phyloP scores from a whole-genome alignment of 73 alveolate species.

The Symbiodinium pilosum region DNA sequence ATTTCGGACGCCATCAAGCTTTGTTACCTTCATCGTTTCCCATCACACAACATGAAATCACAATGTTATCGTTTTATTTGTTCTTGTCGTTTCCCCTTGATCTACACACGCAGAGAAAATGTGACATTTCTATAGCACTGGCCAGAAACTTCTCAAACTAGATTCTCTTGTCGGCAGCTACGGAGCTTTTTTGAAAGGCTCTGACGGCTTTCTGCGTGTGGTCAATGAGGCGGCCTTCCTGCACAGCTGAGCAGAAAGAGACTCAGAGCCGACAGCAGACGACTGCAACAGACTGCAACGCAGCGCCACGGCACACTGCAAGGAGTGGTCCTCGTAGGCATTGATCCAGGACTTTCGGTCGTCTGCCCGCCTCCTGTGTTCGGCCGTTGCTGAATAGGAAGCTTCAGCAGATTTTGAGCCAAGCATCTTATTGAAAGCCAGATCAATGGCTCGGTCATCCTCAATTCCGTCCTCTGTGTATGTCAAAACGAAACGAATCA shows the following conservation, averaged over 20 bases:
- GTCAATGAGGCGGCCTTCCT: slow-evolving; percentile 65
- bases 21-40: no score
- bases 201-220: slow-evolving; percentile 88
- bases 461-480: slow-evolving; percentile 95
- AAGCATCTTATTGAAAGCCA: slow-evolving; percentile 98
- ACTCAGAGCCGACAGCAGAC: no score
- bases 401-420: not conserved
- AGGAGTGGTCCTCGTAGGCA: slow-evolving; percentile 74
- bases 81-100: not conserved
- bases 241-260: not conserved
- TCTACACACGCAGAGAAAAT: not conserved
- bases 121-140: no score
- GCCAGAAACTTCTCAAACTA: no score
- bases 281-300: not conserved
- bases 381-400: no score
- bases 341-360: slow-evolving; percentile 96
- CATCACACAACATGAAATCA: no score
- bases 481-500: not conserved
- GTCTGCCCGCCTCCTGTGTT: slow-evolving; percentile 97
- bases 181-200: no score
- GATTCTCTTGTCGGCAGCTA: not conserved
- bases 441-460: slow-evolving; percentile 99
- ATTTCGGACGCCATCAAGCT: no score
- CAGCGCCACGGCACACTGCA: not conserved
- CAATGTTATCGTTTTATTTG: no score